Evolutionary conservation across 2,329 filamentous ascomycete species (phyloP), one percentile per base, ranked within the genome.

Genomic region (Capronia coronata): DNA sequence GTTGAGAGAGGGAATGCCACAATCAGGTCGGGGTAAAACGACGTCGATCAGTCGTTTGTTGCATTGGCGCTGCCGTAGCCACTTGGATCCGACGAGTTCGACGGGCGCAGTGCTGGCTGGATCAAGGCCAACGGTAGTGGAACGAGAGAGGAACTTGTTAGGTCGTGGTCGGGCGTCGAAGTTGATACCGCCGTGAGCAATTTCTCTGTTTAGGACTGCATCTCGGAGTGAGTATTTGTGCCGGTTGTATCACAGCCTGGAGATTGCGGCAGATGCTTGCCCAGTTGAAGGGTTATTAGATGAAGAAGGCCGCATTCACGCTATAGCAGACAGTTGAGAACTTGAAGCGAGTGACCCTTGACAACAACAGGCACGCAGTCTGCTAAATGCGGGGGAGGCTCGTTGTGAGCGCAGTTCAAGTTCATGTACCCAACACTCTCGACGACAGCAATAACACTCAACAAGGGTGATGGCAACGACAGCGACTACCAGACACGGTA

Each of bases 1-100:
- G 35, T 35, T 38, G 39, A 43, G 14, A 39, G 43, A 51, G 43
- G 30, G 14, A 40, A 34, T 45, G 48, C 48, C 48, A 46, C 32
- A 27, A 34, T 45, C 34, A 37, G 38, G 7, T 25, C 38, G 18
- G 21, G 38, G 13, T 8, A 25, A 11, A 13, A 41, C 19, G 38
- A 25, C 4, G 3, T n/a, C 16, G 9, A 13, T 8, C 38, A 16
- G 13, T 5, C 8, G 3, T 10, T 3, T 41, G 21, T 43, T 30
- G 23, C 40, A 43, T 43, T 29, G 40, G 40, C 40, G 14, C 40
- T 2, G 27, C 40, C 6, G 27, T 21, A 43, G 23, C n/a, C 30
- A 32, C 11, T 32, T 8, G 23, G 34, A 43, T 46, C 18, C n/a
- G 48, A 38, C 43, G 23, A 39, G 18, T 32, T 21, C n/a, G 18